Conservation (phyloP, 495 filamentous ascomycete genomes). For the Penicillium argentinense region DNA sequence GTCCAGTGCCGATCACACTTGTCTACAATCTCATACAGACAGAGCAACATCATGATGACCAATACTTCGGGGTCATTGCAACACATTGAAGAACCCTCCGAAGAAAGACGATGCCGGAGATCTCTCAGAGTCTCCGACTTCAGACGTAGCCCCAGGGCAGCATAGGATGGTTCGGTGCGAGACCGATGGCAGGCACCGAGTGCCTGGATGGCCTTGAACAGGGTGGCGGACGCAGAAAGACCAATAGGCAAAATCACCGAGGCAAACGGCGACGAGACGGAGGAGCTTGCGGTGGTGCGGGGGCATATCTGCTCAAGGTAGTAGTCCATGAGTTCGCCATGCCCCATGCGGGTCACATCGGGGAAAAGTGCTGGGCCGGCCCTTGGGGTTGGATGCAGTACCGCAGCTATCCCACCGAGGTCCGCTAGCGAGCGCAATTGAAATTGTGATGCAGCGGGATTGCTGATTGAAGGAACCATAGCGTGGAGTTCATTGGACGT, state of each 20-base stretch:
- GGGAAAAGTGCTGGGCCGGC: constrained; percentile 32
- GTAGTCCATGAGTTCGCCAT: constrained; percentile 41
- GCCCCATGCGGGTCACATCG: constrained; percentile 20
- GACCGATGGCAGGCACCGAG: constrained; percentile 42
- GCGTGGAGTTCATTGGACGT: constrained; percentile 26
- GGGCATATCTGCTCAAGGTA: constrained; percentile 46
- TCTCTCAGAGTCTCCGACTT: constrained; percentile 40
- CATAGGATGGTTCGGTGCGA: constrained; percentile 29
- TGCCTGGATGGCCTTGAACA: constrained; percentile 42
- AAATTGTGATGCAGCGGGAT: neutral
- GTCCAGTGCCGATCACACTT: constrained; percentile 47
- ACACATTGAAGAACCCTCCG: constrained; percentile 22
- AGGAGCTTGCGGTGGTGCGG: constrained; percentile 39
- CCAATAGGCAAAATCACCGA: constrained; percentile 42
- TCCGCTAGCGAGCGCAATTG: neutral
- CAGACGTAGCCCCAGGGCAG: constrained; percentile 32
- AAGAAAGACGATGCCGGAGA: constrained; percentile 35
- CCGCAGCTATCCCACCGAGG: neutral
- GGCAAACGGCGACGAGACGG: constrained; percentile 39
- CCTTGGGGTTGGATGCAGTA: constrained; percentile 7
- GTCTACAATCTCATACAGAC: constrained; percentile 47
- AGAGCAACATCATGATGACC: constrained; percentile 48
- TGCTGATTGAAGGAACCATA: constrained; percentile 14
- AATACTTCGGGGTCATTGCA: constrained; percentile 39
- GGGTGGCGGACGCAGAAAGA: constrained; percentile 34